phyloP scores from a whole-genome alignment of 2,329 filamentous ascomycete species.

The Penicillium glabrum region DNA sequence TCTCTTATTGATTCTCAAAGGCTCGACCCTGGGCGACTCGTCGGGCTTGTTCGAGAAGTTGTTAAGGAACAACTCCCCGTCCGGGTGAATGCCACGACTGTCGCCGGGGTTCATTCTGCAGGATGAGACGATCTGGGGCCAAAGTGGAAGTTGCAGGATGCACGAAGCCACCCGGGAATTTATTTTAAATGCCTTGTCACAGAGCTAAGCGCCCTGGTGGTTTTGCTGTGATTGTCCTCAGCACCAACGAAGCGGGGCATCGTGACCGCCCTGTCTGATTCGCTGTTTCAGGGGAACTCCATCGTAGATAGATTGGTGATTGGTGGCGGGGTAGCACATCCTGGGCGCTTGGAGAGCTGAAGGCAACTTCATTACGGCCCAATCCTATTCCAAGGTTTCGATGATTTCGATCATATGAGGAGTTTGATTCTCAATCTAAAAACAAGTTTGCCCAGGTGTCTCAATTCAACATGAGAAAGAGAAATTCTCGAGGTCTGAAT shows the following conservation, averaged over 20 bases:
- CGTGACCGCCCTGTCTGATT: neutral
- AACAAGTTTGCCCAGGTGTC: neutral
- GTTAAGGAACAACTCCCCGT: slow-evolving; percentile 74
- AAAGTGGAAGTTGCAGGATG: slow-evolving; percentile 8
- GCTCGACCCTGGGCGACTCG: slow-evolving; percentile 73
- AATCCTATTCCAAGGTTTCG: neutral
- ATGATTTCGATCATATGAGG: neutral
- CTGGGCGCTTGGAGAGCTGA: neutral
- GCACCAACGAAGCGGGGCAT: neutral
- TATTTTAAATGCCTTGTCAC: slow-evolving; percentile 1
- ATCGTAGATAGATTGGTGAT: neutral
- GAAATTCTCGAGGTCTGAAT: too few relatives aligned
- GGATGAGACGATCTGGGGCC: slow-evolving; percentile 1
- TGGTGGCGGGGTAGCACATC: neutral
- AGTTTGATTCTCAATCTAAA: neutral
- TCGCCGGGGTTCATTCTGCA: slow-evolving; percentile 46
- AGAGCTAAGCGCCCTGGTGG: slow-evolving; percentile 2
- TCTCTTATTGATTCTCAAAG: slow-evolving; percentile 80
- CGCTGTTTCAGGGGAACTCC: neutral
- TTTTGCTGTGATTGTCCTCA: slow-evolving; percentile 1
- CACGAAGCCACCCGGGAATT: slow-evolving; percentile 1
- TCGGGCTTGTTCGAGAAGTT: slow-evolving; percentile 46
- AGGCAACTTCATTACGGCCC: slow-evolving; percentile 1
- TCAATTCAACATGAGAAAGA: neutral
- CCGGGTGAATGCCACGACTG: slow-evolving; percentile 64